A percentile compares a stretch with the other conserved stretches of the same genome.
These are phyloP conservation scores for Tuber calosporum DNA, from an alignment of 495 filamentous ascomycete species.

Conservation along the genomic window DNA sequence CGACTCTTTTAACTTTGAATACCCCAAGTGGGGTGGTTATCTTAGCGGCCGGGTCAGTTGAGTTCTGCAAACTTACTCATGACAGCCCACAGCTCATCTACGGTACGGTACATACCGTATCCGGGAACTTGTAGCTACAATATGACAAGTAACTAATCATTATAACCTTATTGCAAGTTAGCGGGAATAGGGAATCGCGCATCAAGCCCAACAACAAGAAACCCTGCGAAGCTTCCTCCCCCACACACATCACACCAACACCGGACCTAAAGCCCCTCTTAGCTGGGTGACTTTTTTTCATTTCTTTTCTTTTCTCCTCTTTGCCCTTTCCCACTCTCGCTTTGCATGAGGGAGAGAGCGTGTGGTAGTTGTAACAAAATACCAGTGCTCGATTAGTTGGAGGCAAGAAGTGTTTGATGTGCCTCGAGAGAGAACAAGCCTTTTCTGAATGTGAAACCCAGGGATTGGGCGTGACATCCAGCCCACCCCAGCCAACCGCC, in stretches of 20 bases:
- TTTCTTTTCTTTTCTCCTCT: constrained; percentile 15
- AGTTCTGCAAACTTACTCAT: too few relatives aligned
- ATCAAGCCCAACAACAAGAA: neutral
- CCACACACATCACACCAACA: neutral
- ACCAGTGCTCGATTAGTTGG: too few relatives aligned
- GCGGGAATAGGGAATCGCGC: neutral
- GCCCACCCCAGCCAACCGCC: constrained; percentile 17
- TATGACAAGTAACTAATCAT: too few relatives aligned
- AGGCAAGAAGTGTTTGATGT: constrained; percentile 27
- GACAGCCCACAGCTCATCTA: too few relatives aligned
- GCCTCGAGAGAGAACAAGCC: constrained; percentile 27
- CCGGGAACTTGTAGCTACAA: too few relatives aligned
- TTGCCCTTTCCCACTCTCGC: neutral
- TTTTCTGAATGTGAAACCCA: constrained; percentile 33
- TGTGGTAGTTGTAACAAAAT: neutral
- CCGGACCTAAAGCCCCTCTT: neutral
- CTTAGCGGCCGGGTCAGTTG: too few relatives aligned
- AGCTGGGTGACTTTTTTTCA: neutral
- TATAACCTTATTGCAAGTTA: neutral
- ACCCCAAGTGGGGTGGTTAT: too few relatives aligned
- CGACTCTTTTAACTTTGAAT: too few relatives aligned
- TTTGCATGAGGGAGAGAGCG: neutral
- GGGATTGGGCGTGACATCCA: constrained; percentile 15
- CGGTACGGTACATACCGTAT: too few relatives aligned
- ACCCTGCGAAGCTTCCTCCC: neutral